phyloP scores from a whole-genome alignment of 345 rosid species.

The Tarenaya hassleriana region DNA sequence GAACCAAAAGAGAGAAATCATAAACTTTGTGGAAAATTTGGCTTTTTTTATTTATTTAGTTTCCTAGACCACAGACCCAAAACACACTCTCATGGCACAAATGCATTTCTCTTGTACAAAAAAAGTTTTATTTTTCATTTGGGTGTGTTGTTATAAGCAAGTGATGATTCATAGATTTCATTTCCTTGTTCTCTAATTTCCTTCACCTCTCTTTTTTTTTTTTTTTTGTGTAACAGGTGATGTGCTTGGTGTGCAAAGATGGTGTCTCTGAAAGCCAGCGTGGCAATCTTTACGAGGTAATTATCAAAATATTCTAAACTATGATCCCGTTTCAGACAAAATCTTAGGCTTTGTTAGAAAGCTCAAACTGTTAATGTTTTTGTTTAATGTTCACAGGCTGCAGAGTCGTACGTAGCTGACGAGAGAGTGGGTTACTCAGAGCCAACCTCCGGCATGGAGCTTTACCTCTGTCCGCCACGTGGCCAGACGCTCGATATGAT shows the following conservation, averaged over 20 bases:
- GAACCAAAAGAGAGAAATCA: too few species aligned
- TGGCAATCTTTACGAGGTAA: constrained; percentile 60
- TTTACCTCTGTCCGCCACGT: constrained; percentile 85
- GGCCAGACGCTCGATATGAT: constrained; percentile 50
- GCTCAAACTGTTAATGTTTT: neutral
- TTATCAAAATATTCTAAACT: neutral
- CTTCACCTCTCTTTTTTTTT: neutral
- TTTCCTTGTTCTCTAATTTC: neutral
- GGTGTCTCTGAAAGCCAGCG: constrained; percentile 49
- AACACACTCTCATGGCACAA: too few species aligned
- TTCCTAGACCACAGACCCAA: too few species aligned
- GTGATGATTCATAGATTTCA: neutral
- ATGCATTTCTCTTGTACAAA: too few species aligned
- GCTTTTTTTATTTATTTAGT: too few species aligned
- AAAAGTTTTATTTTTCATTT: neutral
- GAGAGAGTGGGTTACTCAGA: constrained; percentile 86
- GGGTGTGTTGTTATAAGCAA: neutral
- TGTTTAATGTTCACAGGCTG: constrained; percentile 42
- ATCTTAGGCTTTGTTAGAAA: constrained; percentile 4
- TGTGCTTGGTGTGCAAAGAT: constrained; percentile 62
- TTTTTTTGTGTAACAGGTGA: constrained; percentile 45
- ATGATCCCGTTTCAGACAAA: neutral
- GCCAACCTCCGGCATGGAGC: constrained; percentile 72
- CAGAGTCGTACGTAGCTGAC: constrained; percentile 65
- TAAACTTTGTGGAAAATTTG: too few species aligned